Percentiles rank a stretch among this genome's conserved stretches.
phyloP scores from a whole-genome alignment of 2,329 filamentous ascomycete genomes.

The Sporothrix schenckii region DNA sequence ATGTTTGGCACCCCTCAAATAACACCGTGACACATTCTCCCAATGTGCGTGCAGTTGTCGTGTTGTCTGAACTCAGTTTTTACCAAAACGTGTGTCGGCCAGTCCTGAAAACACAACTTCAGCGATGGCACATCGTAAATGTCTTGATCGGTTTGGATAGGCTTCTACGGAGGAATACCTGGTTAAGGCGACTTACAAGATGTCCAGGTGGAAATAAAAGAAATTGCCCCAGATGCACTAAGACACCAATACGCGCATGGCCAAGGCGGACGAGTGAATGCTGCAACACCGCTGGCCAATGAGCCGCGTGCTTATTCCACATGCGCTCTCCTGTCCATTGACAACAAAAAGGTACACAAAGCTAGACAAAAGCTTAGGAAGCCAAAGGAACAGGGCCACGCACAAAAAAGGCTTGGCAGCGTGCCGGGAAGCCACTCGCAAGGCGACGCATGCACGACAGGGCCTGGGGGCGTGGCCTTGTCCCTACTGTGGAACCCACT shows the following conservation, averaged over 20 bases:
- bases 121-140: not conserved
- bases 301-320: slow-evolving; percentile 29
- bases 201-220: not conserved
- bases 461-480: not conserved
- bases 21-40: not conserved
- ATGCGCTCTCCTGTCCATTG: slow-evolving; percentile 3
- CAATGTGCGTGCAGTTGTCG: not conserved
- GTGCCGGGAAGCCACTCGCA: slow-evolving; percentile 18
- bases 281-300: slow-evolving; percentile 8
- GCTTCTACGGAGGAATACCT: too few relatives aligned
- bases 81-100: not conserved
- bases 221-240: not conserved
- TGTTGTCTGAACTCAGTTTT: too few relatives aligned
- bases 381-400: not conserved
- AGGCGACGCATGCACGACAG: slow-evolving; percentile 19
- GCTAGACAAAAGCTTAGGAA: not conserved
- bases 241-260: not conserved
- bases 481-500: not conserved
- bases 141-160: too few relatives aligned
- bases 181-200: not conserved
- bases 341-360: not conserved
- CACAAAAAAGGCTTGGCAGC: slow-evolving; percentile 16
- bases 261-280: not conserved
- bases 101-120: not conserved
- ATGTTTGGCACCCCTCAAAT: not conserved